Evolutionary conservation across 2,329 filamentous ascomycete genomes (phyloP), one percentile per base, ranked within the genome.

Genomic region (Penicillium sp.): DNA sequence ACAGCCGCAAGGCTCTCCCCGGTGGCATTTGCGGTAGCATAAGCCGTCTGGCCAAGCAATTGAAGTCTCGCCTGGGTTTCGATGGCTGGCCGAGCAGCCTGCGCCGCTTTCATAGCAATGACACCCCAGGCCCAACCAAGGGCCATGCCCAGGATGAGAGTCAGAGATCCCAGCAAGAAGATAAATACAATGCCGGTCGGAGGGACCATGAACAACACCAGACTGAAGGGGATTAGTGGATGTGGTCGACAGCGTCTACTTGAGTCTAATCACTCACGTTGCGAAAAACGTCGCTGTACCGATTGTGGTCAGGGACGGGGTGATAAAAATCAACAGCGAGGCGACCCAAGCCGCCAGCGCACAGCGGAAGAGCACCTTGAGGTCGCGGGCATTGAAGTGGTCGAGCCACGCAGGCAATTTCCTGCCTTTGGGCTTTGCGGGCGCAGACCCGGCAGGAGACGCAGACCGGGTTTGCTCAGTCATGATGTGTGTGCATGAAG

Each of bases 71-170:
- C 68, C 45, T 74, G 68, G 0, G 73, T 76, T 7, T 76, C 73
- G 0, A 69, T 62, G 4, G 66, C 68, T 2, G 78, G 70, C 13
- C 79, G 67, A 2, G 73, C 72, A 1, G 78, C 76, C 8, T 73
- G 55, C 3, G 78, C 79, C 2, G 77, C 78, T 54, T 79, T 78
- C 77, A 79, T 81, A 0, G 72, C 67, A 43, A 81, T 65, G 2
- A 79, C 67, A 3, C 79, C 79, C 79, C 79, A 82, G 5, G 70
- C 77, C 78, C 79, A 81, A 4, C 73, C 78, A 0, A 79, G 60
- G 31, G 70, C 75, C 62, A 81, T 78, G 16, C 79, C 79, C 1
- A 80, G 11, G 3, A 81, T 63, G 4, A 81, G 65, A 0, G 79
- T 75, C 1, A 78, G 34, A 0, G 72, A 64, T 9, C 66, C 75